Base-by-base conservation (phyloP, 805 yeast species). In the Ogataea thermomethanolica region DNA sequence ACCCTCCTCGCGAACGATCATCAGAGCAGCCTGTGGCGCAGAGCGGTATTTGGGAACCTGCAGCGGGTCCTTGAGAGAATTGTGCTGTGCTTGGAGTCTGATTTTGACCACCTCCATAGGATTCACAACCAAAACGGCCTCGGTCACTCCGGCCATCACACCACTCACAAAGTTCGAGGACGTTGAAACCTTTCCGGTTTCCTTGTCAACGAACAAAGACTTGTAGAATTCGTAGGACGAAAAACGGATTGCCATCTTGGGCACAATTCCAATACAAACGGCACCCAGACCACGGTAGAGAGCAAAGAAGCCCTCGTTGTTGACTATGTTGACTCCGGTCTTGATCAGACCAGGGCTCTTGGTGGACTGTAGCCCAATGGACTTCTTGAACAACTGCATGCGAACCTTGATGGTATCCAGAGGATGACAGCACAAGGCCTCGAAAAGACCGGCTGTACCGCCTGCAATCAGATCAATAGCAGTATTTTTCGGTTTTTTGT, bases 361-460 rank as follows among this genome's bases (percentile, higher is more conserved):
- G 25, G 62, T 56, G 10, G 65, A 64, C 34, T 56, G 44, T 14
- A 49, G 59, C 34, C 75, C 72, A n/a, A 83, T 78, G 3, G 75
- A 64, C 59, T 81, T 82, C 58, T 78, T 78, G 61, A 84, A 82
- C 55, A 91, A 74, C 65, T 91, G 98, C 98, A 91, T 91, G 60
- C 98, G 79, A 47, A 91, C 99, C 66, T 91, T 91, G 62, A 91
- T 86, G 29, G 99, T 91, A 62, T 91, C 99, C 54, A 91, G 75
- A n/a, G 98, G 98, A 65, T 91, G 99, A 64, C 99, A 91, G 63
- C 91, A 81, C 48, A 93, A 73, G n/a, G 98, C 99, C 71, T 91
- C 99, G 60, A 90, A 87, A 45, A 91, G 71, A 44, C 99, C 99
- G 10, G 99, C 99, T 7, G 91, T 80, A 56, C 99, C 99, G 54